phyloP scores from a whole-genome alignment of 2,329 filamentous ascomycete species.

The Fusarium irregulare region DNA sequence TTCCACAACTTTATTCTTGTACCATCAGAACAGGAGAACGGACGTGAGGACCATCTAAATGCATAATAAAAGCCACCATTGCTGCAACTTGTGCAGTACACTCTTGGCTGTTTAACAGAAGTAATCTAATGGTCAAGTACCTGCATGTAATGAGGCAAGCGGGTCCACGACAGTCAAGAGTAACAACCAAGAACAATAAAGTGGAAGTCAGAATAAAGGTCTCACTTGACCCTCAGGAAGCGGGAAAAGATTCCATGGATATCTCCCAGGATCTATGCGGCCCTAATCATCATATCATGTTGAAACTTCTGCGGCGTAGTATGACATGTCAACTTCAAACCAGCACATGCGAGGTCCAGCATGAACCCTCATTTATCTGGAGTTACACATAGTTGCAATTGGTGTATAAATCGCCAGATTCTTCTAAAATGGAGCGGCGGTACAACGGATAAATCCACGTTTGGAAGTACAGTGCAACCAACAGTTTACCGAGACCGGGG shows the following conservation, averaged over 20 bases:
- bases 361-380: accelerated
- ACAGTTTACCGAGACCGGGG: constrained; percentile 9
- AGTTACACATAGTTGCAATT: background rate
- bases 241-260: background rate
- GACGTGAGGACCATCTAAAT: no score
- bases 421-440: background rate
- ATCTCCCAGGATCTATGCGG: background rate
- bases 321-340: background rate
- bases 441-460: constrained; percentile 7
- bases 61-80: no score
- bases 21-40: background rate
- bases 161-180: no score
- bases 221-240: background rate
- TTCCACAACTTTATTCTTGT: background rate
- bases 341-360: background rate
- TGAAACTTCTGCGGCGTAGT: background rate
- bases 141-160: no score
- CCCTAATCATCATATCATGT: background rate
- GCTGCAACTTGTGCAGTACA: no score
- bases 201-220: background rate
- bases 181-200: background rate
- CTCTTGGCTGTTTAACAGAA: no score
- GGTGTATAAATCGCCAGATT: background rate
- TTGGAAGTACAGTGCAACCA: constrained; percentile 13
- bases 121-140: no score